phyloP scores from a whole-genome alignment of 177 flowering plant species.

The Telopea speciosissima region DNA sequence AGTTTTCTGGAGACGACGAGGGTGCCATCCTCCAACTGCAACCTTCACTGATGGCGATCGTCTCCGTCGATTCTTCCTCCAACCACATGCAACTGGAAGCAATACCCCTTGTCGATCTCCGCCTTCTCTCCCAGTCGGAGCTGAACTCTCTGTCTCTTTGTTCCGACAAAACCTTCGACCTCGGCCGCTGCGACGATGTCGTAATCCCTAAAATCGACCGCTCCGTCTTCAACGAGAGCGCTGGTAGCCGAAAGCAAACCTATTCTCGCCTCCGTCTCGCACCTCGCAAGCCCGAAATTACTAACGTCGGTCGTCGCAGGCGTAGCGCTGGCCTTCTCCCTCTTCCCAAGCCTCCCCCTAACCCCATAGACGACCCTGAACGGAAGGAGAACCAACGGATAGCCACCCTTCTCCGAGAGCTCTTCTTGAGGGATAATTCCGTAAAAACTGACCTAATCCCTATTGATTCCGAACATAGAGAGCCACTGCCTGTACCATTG shows the following conservation, averaged over 20 bases:
- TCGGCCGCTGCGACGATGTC: conserved; percentile 34
- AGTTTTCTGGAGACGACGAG: no score
- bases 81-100: conserved; percentile 29
- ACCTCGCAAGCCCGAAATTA: conserved; percentile 35
- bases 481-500: conserved; percentile 6
- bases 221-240: conserved; percentile 83
- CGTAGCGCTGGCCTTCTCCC: conserved; percentile 19
- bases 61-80: conserved; percentile 14
- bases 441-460: conserved; percentile 15
- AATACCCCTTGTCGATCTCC: conserved; percentile 68
- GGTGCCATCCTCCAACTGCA: neutral
- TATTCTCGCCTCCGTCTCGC: conserved; percentile 83
- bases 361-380: conserved; percentile 26
- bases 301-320: conserved; percentile 12
- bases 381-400: conserved; percentile 39
- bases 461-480: conserved; percentile 20
- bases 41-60: conserved; percentile 33
- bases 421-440: conserved; percentile 30
- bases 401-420: conserved; percentile 31
- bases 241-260: conserved; percentile 89
- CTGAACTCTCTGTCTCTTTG: conserved; percentile 55
- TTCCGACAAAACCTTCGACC: conserved; percentile 32
- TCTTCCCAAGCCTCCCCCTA: conserved; percentile 11
- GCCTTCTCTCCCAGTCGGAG: conserved; percentile 69
- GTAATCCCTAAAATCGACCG: conserved; percentile 76